phyloP scores from a whole-genome alignment of 495 filamentous ascomycete species.

The Aspergillus incahuasiensis region DNA sequence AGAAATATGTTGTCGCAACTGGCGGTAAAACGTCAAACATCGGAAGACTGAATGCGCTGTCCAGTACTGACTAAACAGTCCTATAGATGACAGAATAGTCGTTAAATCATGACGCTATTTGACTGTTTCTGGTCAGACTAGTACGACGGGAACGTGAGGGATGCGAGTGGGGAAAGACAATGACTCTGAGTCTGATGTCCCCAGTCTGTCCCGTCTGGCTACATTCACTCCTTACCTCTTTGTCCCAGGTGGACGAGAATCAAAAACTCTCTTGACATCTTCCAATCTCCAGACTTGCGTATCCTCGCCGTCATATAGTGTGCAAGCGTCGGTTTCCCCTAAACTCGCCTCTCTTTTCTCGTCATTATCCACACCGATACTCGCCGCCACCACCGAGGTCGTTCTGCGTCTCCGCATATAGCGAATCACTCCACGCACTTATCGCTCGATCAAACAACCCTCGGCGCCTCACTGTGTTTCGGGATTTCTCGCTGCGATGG shows the following conservation, averaged over 20 bases:
- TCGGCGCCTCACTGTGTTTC: neutral
- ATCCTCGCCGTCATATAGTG: neutral
- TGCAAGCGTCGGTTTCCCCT: neutral
- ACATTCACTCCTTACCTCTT: slow-evolving; percentile 3
- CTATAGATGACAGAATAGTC: neutral
- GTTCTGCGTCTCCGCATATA: neutral
- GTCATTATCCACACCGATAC: neutral
- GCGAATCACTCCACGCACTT: slow-evolving; percentile 9
- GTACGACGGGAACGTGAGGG: neutral
- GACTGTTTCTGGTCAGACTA: neutral
- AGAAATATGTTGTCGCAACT: neutral
- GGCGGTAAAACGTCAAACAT: neutral
- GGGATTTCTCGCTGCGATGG: slow-evolving; percentile 18
- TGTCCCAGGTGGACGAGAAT: slow-evolving; percentile 9
- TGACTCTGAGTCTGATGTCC: neutral
- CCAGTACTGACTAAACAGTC: neutral
- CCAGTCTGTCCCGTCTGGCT: neutral
- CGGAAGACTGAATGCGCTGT: neutral
- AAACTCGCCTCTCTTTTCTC: neutral
- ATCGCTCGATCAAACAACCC: slow-evolving; percentile 5
- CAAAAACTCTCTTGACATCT: neutral
- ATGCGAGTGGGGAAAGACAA: slow-evolving; percentile 4
- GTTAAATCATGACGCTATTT: neutral
- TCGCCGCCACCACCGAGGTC: slow-evolving; percentile 3
- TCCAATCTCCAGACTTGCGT: neutral